phyloP scores from a whole-genome alignment of 768 basidiomycete species.

The Asterophora parasitica region DNA sequence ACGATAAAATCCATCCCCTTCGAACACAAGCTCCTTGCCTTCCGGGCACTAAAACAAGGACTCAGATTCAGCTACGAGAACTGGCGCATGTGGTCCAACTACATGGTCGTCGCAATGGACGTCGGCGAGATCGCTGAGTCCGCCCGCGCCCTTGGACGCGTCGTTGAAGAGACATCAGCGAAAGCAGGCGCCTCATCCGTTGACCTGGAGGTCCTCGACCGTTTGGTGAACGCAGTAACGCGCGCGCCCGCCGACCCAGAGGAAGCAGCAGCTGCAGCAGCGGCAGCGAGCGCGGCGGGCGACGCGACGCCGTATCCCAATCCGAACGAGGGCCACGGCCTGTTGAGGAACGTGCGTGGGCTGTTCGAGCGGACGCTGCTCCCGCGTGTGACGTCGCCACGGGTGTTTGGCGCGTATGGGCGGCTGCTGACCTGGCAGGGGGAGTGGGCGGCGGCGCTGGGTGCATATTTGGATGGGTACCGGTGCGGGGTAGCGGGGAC shows the following conservation, averaged over 20 bases:
- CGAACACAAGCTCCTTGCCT: constrained; percentile 81
- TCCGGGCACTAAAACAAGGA: constrained; percentile 88
- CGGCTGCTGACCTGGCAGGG: constrained; percentile 71
- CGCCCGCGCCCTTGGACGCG: constrained; percentile 72
- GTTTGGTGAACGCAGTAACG: constrained; percentile 84
- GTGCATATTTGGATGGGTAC: constrained; percentile 84
- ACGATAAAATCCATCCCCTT: constrained; percentile 42
- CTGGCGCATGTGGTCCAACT: constrained; percentile 99
- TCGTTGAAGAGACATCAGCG: constrained; percentile 71
- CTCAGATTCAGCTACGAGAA: constrained; percentile 81
- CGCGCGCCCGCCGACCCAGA: constrained; percentile 39
- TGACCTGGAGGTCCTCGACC: constrained; percentile 85
- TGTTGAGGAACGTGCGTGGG: constrained; percentile 61
- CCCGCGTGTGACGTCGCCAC: constrained; percentile 71
- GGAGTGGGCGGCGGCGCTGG: constrained; percentile 72
- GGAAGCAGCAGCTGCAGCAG: constrained; percentile 24
- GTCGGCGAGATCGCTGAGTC: constrained; percentile 91
- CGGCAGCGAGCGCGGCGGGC: background rate
- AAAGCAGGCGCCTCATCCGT: constrained; percentile 51
- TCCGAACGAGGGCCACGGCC: constrained; percentile 62
- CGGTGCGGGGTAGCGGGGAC: constrained; percentile 59
- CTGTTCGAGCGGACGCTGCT: constrained; percentile 78
- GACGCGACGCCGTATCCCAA: constrained; percentile 19
- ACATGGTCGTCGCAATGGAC: constrained; percentile 89
- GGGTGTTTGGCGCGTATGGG: constrained; percentile 81